Conservation (phyloP, 768 basidiomycete species). For the Lactifluus hygrophoroides region DNA sequence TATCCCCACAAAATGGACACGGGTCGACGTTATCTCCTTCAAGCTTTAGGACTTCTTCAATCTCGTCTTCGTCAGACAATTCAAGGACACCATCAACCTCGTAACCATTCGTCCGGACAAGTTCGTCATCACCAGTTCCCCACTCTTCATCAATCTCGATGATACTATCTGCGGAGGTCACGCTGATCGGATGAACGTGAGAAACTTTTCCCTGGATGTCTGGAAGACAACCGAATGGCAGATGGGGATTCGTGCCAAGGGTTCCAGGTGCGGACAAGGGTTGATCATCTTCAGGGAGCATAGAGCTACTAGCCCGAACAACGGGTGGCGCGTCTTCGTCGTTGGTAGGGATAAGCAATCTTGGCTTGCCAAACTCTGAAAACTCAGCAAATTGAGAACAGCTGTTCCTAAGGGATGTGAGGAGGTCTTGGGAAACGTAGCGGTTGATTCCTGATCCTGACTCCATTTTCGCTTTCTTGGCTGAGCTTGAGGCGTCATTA, state of each 20-base stretch:
- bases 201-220: background rate
- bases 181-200: background rate
- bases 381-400: conserved; percentile 4
- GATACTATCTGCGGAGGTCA: background rate
- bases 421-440: background rate
- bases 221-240: background rate
- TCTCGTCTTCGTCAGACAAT: conserved; percentile 23
- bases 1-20: conserved; percentile 29
- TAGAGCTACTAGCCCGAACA: background rate
- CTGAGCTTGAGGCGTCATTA: background rate
- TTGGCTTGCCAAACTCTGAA: conserved; percentile 12
- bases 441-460: background rate
- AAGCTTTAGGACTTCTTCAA: conserved; percentile 25
- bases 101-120: conserved; percentile 28
- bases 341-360: background rate
- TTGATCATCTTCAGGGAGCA: background rate
- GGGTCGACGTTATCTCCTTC: conserved; percentile 16
- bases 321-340: background rate
- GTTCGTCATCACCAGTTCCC: conserved; percentile 69
- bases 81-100: conserved; percentile 17
- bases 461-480: conserved; percentile 8
- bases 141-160: conserved; percentile 41
- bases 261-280: background rate
- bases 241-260: background rate
- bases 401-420: background rate